Evolutionary conservation across 106 monocot genomes (phyloP).

Genomic region (Allium cepa): DNA sequence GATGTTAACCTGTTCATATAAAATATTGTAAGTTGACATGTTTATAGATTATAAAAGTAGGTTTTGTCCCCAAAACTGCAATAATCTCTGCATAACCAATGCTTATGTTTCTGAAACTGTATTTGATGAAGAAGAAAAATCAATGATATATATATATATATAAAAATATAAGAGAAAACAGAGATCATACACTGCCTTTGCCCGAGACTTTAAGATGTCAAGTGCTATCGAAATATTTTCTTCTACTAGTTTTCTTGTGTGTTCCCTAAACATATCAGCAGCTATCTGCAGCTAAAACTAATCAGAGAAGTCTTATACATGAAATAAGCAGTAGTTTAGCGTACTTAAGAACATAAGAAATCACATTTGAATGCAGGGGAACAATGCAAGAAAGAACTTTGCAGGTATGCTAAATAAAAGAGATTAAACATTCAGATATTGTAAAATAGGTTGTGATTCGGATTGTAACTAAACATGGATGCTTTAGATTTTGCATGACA

Average conservation of each 20-base stretch:
- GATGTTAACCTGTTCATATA: no score
- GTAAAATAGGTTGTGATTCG: no score
- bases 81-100: no score
- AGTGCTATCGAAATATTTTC: slow-evolving; percentile 67
- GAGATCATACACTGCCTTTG: slow-evolving; percentile 47
- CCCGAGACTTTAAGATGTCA: slow-evolving; percentile 64
- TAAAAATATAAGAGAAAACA: slow-evolving; percentile 1
- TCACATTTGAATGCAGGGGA: background rate
- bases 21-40: no score
- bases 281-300: slow-evolving; percentile 65
- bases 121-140: no score
- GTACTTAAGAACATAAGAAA: background rate
- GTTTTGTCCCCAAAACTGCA: no score
- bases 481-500: no score
- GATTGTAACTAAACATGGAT: no score
- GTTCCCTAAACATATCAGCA: slow-evolving; percentile 80
- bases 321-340: background rate
- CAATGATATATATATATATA: background rate
- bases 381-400: background rate
- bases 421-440: no score
- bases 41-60: no score
- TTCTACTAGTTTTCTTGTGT: slow-evolving; percentile 67
- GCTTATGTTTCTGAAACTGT: no score
- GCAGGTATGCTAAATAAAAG: no score
- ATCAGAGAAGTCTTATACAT: background rate